A percentile compares a stretch with the other conserved stretches of the same genome.
phyloP scores from a whole-genome alignment of 2,329 filamentous ascomycete genomes.

The Aspergillus viridinutans region DNA sequence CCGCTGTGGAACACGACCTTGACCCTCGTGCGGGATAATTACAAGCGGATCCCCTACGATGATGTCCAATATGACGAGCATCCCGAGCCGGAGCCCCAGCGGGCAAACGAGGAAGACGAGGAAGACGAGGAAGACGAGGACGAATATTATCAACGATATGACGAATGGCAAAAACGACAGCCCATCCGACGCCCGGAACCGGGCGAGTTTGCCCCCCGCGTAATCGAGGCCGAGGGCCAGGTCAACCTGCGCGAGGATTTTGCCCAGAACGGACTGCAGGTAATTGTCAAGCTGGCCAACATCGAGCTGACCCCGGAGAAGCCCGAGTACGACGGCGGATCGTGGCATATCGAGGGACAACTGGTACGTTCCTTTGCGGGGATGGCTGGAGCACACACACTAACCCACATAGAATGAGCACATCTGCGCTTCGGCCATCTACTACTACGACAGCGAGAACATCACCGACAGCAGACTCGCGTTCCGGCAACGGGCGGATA shows the following conservation, averaged over 20 bases:
- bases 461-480: slow-evolving; percentile 51
- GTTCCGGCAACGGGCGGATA: slow-evolving; percentile 42
- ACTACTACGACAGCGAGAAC: slow-evolving; percentile 62
- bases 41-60: slow-evolving; percentile 11
- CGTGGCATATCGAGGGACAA: slow-evolving; percentile 45
- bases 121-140: background rate
- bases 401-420: slow-evolving; percentile 49
- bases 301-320: slow-evolving; percentile 59
- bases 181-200: slow-evolving; percentile 16
- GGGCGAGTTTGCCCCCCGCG: background rate
- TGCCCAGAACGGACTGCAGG: slow-evolving; percentile 30
- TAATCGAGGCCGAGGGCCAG: background rate
- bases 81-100: slow-evolving; percentile 2
- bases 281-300: slow-evolving; percentile 60
- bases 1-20: slow-evolving; percentile 45
- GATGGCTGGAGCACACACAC: background rate
- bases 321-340: slow-evolving; percentile 48
- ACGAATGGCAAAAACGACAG: background rate
- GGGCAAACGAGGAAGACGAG: background rate
- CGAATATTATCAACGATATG: background rate
- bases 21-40: background rate
- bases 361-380: slow-evolving; percentile 11
- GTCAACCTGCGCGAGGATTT: slow-evolving; percentile 26
- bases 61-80: slow-evolving; percentile 3
- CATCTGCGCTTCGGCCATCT: slow-evolving; percentile 61